phyloP scores from a whole-genome alignment of 306 rosid species.

The Lithocarpus polystachyus region DNA sequence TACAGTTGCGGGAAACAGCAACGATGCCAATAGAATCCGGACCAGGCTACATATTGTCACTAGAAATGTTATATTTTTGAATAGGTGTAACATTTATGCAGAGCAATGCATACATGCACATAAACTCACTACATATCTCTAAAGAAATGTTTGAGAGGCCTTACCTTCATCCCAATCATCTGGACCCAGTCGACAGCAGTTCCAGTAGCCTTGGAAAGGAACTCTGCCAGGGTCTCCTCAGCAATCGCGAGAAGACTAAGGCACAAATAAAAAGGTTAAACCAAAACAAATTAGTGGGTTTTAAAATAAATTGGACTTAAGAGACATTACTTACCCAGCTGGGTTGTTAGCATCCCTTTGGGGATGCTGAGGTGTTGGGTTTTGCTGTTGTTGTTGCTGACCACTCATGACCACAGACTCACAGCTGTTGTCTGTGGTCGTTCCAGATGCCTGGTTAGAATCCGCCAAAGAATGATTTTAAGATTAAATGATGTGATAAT shows the following conservation, averaged over 20 bases:
- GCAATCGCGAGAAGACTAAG: constrained; percentile 88
- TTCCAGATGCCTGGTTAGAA: constrained; percentile 61
- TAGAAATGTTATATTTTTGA: neutral
- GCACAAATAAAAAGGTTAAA: neutral
- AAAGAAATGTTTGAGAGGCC: neutral
- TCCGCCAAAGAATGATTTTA: neutral
- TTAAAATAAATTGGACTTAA: neutral
- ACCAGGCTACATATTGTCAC: constrained; percentile 71
- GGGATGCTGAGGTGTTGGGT: constrained; percentile 93
- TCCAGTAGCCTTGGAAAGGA: constrained; percentile 99
- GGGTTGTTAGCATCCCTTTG: constrained; percentile 95
- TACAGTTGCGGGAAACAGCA: constrained; percentile 97
- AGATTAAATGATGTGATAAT: neutral
- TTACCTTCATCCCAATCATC: constrained; percentile 99
- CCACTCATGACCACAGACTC: constrained; percentile 99
- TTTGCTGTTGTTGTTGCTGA: constrained; percentile 93
- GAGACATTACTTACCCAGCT: constrained; percentile 68
- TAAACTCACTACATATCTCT: neutral
- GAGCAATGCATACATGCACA: neutral
- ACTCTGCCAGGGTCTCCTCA: constrained; percentile 99
- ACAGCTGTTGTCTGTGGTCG: constrained; percentile 97
- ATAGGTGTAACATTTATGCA: neutral
- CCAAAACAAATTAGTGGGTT: neutral
- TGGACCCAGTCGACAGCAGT: constrained; percentile 99
- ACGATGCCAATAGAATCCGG: constrained; percentile 99